These are phyloP conservation scores for Colletotrichum musae DNA, from an alignment of 2,329 filamentous ascomycete genomes.

Conservation along the genomic window DNA sequence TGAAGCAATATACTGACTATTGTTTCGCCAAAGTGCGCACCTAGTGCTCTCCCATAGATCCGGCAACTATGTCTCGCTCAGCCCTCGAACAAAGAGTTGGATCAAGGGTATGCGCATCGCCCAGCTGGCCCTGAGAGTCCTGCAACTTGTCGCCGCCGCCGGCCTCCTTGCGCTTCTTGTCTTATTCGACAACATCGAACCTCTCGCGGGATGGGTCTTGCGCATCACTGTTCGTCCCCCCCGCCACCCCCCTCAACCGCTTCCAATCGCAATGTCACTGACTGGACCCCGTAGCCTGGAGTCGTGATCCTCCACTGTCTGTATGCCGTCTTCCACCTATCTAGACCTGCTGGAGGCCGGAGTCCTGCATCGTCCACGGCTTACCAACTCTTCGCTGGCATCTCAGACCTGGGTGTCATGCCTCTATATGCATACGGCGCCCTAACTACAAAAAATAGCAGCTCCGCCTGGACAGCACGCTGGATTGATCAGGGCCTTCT, in stretches of 20 bases:
- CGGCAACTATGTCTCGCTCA: slow-evolving; percentile 76
- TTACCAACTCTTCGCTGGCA: slow-evolving; percentile 87
- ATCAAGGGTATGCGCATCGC: slow-evolving; percentile 78
- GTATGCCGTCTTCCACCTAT: slow-evolving; percentile 87
- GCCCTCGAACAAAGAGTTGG: slow-evolving; percentile 76
- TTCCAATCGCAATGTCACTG: slow-evolving; percentile 28
- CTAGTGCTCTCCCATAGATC: slow-evolving; percentile 74
- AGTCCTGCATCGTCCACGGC: slow-evolving; percentile 86
- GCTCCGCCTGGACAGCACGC: slow-evolving; percentile 75
- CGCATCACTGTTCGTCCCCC: slow-evolving; percentile 75
- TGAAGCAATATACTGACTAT: slow-evolving; percentile 3
- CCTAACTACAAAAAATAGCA: slow-evolving; percentile 60
- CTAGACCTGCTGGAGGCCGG: slow-evolving; percentile 77
- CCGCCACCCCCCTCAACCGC: not conserved
- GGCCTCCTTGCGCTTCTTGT: slow-evolving; percentile 84
- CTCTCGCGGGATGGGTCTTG: slow-evolving; percentile 80
- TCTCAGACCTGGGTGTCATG: slow-evolving; percentile 75
- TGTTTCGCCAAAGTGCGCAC: slow-evolving; percentile 64
- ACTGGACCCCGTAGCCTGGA: slow-evolving; percentile 72
- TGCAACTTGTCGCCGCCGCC: slow-evolving; percentile 77
- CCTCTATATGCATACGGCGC: slow-evolving; percentile 71
- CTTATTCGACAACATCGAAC: slow-evolving; percentile 78
- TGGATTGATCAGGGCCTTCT: slow-evolving; percentile 70
- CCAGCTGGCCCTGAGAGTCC: slow-evolving; percentile 77
- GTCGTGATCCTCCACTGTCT: slow-evolving; percentile 78